Percentiles rank a stretch among this genome's conserved stretches.
phyloP scores from a whole-genome alignment of 2,329 filamentous ascomycete species.

The Aspergillus pseudotamarii region DNA sequence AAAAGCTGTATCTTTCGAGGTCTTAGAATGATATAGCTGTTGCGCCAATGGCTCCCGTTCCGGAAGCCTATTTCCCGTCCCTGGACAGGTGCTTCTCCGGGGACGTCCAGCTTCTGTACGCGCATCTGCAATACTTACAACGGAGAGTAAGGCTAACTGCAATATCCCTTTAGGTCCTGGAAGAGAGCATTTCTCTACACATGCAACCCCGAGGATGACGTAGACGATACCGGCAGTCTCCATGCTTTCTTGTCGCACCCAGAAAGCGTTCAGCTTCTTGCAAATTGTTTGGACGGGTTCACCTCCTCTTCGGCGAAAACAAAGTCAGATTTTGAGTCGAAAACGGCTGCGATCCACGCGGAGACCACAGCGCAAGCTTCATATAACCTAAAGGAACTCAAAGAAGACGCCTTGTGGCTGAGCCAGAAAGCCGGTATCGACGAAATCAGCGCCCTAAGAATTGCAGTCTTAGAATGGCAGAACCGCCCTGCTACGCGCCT shows the following conservation, averaged over 20 bases:
- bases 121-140: conserved; percentile 4
- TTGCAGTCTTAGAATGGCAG: conserved; percentile 83
- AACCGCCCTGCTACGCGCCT: conserved; percentile 74
- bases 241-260: conserved; percentile 71
- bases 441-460: conserved; percentile 77
- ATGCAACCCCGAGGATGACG: conserved; percentile 42
- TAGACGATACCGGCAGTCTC: conserved; percentile 60
- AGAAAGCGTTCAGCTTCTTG: conserved; percentile 69
- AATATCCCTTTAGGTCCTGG: conserved; percentile 58
- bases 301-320: conserved; percentile 62
- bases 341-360: conserved; percentile 83
- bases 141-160: conserved; percentile 24
- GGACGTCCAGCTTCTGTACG: conserved; percentile 76
- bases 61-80: conserved; percentile 78
- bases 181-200: conserved; percentile 58
- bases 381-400: conserved; percentile 77
- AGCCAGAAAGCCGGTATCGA: conserved; percentile 77
- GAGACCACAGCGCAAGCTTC: conserved; percentile 67
- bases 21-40: conserved; percentile 46
- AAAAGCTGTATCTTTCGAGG: conserved; percentile 16
- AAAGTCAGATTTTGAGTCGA: conserved; percentile 76
- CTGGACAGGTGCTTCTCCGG: conserved; percentile 83
- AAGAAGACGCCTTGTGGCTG: conserved; percentile 83
- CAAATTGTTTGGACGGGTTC: conserved; percentile 70
- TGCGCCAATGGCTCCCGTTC: conserved; percentile 67